Conservation (phyloP, 306 rosid genomes). For the Gynostemma pentaphyllum region DNA sequence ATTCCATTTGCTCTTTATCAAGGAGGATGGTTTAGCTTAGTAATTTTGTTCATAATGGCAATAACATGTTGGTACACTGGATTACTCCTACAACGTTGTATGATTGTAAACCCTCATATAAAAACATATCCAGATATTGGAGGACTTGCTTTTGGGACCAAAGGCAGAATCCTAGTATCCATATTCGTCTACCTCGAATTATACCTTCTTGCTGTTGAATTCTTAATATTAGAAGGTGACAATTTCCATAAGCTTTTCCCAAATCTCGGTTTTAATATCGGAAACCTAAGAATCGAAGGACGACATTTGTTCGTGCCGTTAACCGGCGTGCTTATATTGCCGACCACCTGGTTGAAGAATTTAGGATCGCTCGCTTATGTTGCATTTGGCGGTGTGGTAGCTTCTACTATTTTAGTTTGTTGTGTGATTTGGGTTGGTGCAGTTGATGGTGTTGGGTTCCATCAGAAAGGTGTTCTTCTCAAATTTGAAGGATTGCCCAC, state of each 20-base stretch:
- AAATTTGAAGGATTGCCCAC: conserved; percentile 30
- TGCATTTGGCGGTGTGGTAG: conserved; percentile 49
- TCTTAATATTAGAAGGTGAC: conserved; percentile 63
- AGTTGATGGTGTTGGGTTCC: conserved; percentile 48
- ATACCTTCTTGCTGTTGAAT: conserved; percentile 38
- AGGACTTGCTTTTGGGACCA: conserved; percentile 40
- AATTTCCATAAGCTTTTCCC: conserved; percentile 43
- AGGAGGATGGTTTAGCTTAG: conserved; percentile 62
- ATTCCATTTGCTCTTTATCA: conserved; percentile 57
- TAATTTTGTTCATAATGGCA: conserved; percentile 33
- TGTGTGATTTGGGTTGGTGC: conserved; percentile 47
- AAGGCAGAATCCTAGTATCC: conserved; percentile 37
- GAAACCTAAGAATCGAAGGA: conserved; percentile 24
- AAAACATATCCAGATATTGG: conserved; percentile 58
- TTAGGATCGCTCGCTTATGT: conserved; percentile 40
- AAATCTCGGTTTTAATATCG: conserved; percentile 20
- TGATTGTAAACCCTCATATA: conserved; percentile 23
- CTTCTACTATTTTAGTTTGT: conserved; percentile 26
- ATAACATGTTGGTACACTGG: conserved; percentile 57
- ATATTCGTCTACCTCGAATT: conserved; percentile 33
- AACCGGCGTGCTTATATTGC: conserved; percentile 34
- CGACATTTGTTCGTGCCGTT: conserved; percentile 30
- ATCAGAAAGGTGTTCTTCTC: conserved; percentile 23
- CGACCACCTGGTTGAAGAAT: conserved; percentile 56
- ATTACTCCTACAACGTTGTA: conserved; percentile 44